A percentile compares a stretch with the other conserved stretches of the same genome.
Evolutionary conservation across 116 monocot genomes (phyloP).

Genomic region (Iris pallida): DNA sequence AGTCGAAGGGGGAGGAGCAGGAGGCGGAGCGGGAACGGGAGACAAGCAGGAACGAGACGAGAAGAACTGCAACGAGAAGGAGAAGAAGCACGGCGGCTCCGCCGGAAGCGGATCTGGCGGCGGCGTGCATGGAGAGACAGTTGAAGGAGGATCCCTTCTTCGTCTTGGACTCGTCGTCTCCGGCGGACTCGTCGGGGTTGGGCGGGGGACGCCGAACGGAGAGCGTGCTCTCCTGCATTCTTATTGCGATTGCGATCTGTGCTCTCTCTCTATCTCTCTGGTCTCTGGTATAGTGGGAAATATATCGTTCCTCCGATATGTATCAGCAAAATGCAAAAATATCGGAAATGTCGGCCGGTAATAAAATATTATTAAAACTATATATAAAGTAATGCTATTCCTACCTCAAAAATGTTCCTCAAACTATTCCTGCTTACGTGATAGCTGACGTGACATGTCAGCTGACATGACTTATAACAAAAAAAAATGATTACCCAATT

Average conservation of each 20-base stretch:
- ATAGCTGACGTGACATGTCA: too few relatives aligned
- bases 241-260: not conserved
- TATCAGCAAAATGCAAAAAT: too few relatives aligned
- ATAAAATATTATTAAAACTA: too few relatives aligned
- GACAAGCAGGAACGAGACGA: slow-evolving; percentile 12
- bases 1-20: slow-evolving; percentile 40
- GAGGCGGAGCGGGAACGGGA: slow-evolving; percentile 22
- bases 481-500: too few relatives aligned
- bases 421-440: too few relatives aligned
- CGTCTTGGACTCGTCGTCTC: slow-evolving; percentile 51
- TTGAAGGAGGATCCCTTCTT: slow-evolving; percentile 29
- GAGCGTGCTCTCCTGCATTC: slow-evolving; percentile 53
- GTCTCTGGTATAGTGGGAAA: too few relatives aligned
- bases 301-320: too few relatives aligned
- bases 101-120: slow-evolving; percentile 3
- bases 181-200: slow-evolving; percentile 16
- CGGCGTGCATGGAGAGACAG: slow-evolving; percentile 3
- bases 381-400: too few relatives aligned
- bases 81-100: slow-evolving; percentile 14
- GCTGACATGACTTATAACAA: too few relatives aligned
- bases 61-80: slow-evolving; percentile 6
- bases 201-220: slow-evolving; percentile 15
- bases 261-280: too few relatives aligned
- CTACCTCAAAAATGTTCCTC: too few relatives aligned
- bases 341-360: too few relatives aligned